A percentile compares a stretch with the other conserved stretches of the same genome.
Conservation (phyloP, 2,329 filamentous ascomycete species). For the Dryadomyces quercivorus region DNA sequence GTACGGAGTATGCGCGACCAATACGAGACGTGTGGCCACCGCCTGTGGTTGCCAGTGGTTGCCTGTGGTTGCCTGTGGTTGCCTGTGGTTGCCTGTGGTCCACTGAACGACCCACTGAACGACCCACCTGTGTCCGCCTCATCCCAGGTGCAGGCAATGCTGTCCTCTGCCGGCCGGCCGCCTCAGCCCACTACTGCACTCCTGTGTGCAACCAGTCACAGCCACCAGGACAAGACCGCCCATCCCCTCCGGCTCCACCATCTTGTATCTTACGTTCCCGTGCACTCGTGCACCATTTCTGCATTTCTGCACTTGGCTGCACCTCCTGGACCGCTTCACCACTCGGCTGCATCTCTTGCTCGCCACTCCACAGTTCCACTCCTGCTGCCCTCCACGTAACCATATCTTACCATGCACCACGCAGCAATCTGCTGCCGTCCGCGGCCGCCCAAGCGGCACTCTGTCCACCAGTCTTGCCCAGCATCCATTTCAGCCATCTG, state of each 20-base stretch:
- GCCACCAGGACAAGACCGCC: background rate
- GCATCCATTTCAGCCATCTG: background rate
- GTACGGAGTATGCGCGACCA: no score
- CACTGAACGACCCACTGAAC: no score
- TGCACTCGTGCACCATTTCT: background rate
- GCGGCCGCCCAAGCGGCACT: background rate
- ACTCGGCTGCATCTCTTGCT: background rate
- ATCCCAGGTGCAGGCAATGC: no score
- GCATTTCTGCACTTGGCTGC: background rate
- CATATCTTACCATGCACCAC: background rate
- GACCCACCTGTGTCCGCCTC: no score
- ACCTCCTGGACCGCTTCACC: background rate
- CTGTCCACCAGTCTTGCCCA: background rate
- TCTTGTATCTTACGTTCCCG: background rate
- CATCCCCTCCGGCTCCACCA: no score
- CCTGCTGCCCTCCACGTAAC: background rate
- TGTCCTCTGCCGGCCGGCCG: no score
- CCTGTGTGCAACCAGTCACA: no score
- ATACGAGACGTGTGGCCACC: no score
- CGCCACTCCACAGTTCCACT: background rate
- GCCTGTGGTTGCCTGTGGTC: no score
- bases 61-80: no score
- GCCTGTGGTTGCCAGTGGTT: no score
- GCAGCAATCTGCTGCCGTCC: background rate
- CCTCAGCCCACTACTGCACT: no score